Base-by-base conservation (phyloP, 441 rosid genomes). In the Jatropha multifida region DNA sequence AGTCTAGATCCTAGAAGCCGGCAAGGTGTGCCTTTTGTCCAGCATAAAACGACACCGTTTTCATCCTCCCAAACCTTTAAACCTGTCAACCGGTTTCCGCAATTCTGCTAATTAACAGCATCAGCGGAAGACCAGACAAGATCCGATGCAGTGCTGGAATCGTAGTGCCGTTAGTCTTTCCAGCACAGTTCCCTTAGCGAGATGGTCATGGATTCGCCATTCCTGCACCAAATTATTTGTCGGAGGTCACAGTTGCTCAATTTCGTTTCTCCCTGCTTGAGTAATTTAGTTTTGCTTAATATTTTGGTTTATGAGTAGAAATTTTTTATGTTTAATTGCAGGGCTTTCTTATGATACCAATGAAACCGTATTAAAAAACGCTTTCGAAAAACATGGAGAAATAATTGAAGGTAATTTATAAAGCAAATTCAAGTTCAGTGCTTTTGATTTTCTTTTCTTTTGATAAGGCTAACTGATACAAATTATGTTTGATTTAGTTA, bases 321-420 rank as follows among this genome's bases (percentile, higher is more conserved):
- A 6, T n/a, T 27, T n/a, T 67, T 74, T 2, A 4, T 11, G 68
- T 62, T 1, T 37, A 11, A 17, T 49, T 74, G 76, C 86, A 87
- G 94, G 95, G 71, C 90, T 92, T 72, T 85, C 84, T 4, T 84
- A 84, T 69, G 94, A 90, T 70, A 89, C 90, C 4, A 92, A 89
- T 27, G 94, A 92, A 74, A 81, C 90, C 32, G 85, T 89, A 67
- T 77, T 89, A 78, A 88, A 83, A 78, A 82, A 76, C 44, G 83
- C 84, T 55, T 88, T 88, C 74, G 81, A n/a, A 17, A 9, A 38
- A n/a, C 83, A 83, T 23, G 97, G 94, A 49, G 81, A 87, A 68
- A 79, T 89, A 59, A 20, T 89, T 42, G 81, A 85, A 83, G 87
- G 89, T 86, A 74, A 38, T 48, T 11, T 12, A 58, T 14, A 44